These are phyloP conservation scores for Volvox reticuliferus DNA, from an alignment of 139 green algal genomes.

Conservation along the genomic window DNA sequence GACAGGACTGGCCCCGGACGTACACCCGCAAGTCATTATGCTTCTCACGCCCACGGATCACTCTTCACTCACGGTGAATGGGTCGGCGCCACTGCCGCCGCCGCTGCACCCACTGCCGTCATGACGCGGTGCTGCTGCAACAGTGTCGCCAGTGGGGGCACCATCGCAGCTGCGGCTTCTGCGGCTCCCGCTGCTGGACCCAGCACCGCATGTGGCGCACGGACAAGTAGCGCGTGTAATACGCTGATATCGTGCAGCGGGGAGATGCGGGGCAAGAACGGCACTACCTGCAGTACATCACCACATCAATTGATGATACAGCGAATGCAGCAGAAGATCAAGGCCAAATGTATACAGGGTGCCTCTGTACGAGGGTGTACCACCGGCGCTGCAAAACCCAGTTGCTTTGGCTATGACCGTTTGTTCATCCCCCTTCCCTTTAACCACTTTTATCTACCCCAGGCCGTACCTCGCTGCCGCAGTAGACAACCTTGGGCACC, in stretches of 20 bases:
- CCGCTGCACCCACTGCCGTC: background rate
- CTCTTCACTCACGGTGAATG: background rate
- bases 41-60: background rate
- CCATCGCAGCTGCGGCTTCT: background rate
- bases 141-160: constrained; percentile 16
- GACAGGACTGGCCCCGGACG: too few species aligned
- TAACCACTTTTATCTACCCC: background rate
- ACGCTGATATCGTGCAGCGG: constrained; percentile 23
- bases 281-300: constrained; percentile 14
- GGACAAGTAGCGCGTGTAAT: background rate
- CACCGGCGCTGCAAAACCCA: too few species aligned
- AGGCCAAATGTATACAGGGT: too few species aligned
- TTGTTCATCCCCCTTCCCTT: background rate
- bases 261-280: constrained; percentile 5
- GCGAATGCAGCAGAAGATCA: too few species aligned
- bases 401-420: too few species aligned
- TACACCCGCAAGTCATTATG: background rate
- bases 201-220: background rate
- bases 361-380: too few species aligned
- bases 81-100: background rate
- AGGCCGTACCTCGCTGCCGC: background rate
- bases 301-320: too few species aligned
- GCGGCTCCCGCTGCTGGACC: background rate
- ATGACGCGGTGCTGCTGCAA: constrained; percentile 14
- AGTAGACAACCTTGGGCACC: constrained; percentile 28